Evolutionary conservation across 2,329 filamentous ascomycete species (phyloP).

Genomic region (Pyrenophora tritici-repentis): DNA sequence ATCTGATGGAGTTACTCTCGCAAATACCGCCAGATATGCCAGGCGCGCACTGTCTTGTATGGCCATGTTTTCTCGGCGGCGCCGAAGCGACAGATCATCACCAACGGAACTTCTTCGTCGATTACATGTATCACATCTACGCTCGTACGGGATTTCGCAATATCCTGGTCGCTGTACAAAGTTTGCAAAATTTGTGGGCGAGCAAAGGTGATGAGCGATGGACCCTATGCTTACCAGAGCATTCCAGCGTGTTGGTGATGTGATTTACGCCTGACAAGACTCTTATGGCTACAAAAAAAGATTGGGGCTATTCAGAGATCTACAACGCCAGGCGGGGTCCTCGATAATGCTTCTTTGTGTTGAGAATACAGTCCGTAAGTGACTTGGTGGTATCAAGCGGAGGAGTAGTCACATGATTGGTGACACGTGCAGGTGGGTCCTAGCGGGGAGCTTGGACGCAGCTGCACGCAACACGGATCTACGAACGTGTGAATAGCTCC

Average conservation of each 20-base stretch:
- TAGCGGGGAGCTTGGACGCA: no score
- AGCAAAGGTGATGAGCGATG: slow-evolving; percentile 11
- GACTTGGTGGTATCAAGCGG: no score
- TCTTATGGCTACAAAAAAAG: no score
- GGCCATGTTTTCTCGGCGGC: slow-evolving; percentile 28
- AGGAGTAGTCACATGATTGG: no score
- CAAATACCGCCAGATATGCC: slow-evolving; percentile 13
- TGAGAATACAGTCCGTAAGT: no score
- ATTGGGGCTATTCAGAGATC: no score
- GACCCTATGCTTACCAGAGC: slow-evolving; percentile 15
- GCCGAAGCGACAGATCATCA: slow-evolving; percentile 17
- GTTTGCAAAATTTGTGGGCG: slow-evolving; percentile 20
- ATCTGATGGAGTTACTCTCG: slow-evolving; percentile 13
- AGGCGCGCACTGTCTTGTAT: slow-evolving; percentile 26
- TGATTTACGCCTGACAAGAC: slow-evolving; percentile 1
- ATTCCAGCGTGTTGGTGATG: slow-evolving; percentile 24
- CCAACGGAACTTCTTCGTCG: slow-evolving; percentile 20
- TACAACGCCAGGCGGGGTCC: slow-evolving; percentile 10
- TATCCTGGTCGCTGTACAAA: slow-evolving; percentile 21
- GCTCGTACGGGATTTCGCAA: slow-evolving; percentile 23
- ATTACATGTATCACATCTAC: slow-evolving; percentile 22
- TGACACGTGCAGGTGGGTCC: no score
- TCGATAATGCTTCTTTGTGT: slow-evolving; percentile 20
- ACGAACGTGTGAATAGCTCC: no score
- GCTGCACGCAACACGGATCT: no score